Evolutionary conservation across 2,329 filamentous ascomycete genomes (phyloP).

Genomic region (Aspergillus sp.): DNA sequence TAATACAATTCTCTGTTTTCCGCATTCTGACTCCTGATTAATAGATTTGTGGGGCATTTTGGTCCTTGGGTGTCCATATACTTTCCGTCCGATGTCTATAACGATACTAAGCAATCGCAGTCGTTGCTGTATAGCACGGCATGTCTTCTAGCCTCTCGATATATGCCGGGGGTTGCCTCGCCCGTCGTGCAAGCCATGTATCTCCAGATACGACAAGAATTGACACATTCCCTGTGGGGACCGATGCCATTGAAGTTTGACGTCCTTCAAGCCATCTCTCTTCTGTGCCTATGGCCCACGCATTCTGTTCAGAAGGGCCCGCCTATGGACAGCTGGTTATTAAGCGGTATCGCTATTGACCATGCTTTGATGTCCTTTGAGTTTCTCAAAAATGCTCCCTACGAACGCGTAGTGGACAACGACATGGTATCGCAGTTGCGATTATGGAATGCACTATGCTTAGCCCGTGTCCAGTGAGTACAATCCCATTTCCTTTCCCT

Average conservation of each 20-base stretch:
- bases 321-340: slow-evolving; percentile 34
- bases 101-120: slow-evolving; percentile 19
- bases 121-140: slow-evolving; percentile 33
- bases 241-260: slow-evolving; percentile 28
- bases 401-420: slow-evolving; percentile 24
- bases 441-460: slow-evolving; percentile 33
- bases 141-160: slow-evolving; percentile 31
- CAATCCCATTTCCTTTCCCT: neutral
- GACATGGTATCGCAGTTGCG: slow-evolving; percentile 30
- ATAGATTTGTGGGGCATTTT: slow-evolving; percentile 32
- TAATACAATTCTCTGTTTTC: too few species aligned
- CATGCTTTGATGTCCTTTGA: slow-evolving; percentile 27
- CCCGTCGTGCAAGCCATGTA: slow-evolving; percentile 28
- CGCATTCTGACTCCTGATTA: too few species aligned
- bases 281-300: slow-evolving; percentile 30
- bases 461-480: slow-evolving; percentile 33
- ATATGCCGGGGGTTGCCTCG: slow-evolving; percentile 29
- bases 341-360: slow-evolving; percentile 36
- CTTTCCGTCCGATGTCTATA: slow-evolving; percentile 26
- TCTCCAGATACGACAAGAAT: slow-evolving; percentile 30
- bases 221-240: slow-evolving; percentile 29
- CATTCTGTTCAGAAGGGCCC: slow-evolving; percentile 31
- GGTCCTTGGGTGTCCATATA: slow-evolving; percentile 31
- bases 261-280: slow-evolving; percentile 29
- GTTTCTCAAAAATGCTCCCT: slow-evolving; percentile 16